These are phyloP conservation scores for Hypoxylon crocopeplum DNA, from an alignment of 495 filamentous ascomycete genomes.

Conservation along the genomic window DNA sequence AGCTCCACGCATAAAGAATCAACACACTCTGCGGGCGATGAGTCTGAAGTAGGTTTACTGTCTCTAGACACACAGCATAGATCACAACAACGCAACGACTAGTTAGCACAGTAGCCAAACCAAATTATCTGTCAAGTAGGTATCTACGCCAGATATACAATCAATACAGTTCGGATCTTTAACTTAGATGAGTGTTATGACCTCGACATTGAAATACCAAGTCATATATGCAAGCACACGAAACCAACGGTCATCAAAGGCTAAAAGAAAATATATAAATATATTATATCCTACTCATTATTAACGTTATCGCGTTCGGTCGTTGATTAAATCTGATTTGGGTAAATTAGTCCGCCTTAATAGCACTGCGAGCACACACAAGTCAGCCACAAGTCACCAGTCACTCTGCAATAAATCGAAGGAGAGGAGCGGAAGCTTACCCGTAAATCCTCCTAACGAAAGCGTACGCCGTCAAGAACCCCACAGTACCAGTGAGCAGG, in stretches of 20 bases:
- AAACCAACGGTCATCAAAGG: background rate
- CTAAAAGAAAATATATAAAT: constrained; percentile 11
- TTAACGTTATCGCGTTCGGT: constrained; percentile 26
- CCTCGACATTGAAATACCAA: background rate
- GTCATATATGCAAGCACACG: background rate
- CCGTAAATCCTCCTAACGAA: constrained; percentile 91
- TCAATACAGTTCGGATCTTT: too few species aligned
- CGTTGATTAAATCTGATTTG: constrained; percentile 19
- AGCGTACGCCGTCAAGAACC: constrained; percentile 85
- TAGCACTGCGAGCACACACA: constrained; percentile 32
- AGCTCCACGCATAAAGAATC: too few species aligned
- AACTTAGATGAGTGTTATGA: background rate
- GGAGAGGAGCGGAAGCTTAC: constrained; percentile 51
- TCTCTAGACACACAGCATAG: too few species aligned
- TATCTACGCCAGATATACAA: too few species aligned
- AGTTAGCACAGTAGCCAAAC: too few species aligned
- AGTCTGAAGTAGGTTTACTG: too few species aligned
- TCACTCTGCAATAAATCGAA: background rate
- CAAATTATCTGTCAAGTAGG: too few species aligned
- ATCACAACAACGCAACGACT: too few species aligned
- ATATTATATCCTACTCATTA: constrained; percentile 26
- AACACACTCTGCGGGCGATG: too few species aligned
- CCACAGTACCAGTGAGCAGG: constrained; percentile 83
- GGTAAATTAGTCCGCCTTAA: constrained; percentile 44
- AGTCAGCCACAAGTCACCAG: constrained; percentile 15